Percentiles rank a stretch among this genome's conserved stretches.
These are phyloP conservation scores for Vicia sativa DNA, from an alignment of 306 rosid genomes.

Conservation along the genomic window DNA sequence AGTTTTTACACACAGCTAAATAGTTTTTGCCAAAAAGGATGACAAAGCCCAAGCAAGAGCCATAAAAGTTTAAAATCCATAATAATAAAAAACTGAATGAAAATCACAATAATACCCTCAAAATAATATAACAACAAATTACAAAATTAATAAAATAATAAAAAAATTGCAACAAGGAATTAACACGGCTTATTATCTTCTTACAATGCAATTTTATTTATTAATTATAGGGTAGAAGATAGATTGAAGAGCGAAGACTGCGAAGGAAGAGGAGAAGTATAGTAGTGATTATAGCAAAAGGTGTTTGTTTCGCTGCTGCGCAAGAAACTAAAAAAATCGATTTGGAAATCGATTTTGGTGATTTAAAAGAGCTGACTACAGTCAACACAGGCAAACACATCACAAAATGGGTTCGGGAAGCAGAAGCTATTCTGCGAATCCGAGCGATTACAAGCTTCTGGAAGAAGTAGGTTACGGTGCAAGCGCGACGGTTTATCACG, in stretches of 20 bases:
- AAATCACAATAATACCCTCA: slow-evolving; percentile 9
- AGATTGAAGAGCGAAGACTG: slow-evolving; percentile 4
- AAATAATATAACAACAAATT: background rate
- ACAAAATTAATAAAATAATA: background rate
- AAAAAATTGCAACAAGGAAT: slow-evolving; percentile 3
- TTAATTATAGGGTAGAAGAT: slow-evolving; percentile 2
- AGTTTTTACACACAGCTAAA: background rate
- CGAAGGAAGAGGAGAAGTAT: background rate
- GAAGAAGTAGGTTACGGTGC: slow-evolving; percentile 98
- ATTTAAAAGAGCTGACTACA: background rate
- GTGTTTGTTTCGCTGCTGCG: background rate
- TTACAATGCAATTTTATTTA: background rate
- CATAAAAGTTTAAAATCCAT: background rate
- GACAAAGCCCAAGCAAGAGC: slow-evolving; percentile 15
- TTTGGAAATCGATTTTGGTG: background rate
- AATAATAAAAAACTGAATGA: background rate
- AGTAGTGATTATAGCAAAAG: background rate
- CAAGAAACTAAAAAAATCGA: slow-evolving; percentile 4
- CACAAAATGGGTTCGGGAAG: slow-evolving; percentile 38
- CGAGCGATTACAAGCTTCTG: slow-evolving; percentile 79
- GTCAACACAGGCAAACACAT: slow-evolving; percentile 10
- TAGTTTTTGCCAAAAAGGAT: slow-evolving; percentile 14
- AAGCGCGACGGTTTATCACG: slow-evolving; percentile 88
- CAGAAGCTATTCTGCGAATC: slow-evolving; percentile 56
- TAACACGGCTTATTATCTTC: slow-evolving; percentile 12